A percentile compares a stretch with the other conserved stretches of the same genome.
Evolutionary conservation across 371 early-diverging fungal genomes (phyloP).

Genomic region (Mucor mucedo): DNA sequence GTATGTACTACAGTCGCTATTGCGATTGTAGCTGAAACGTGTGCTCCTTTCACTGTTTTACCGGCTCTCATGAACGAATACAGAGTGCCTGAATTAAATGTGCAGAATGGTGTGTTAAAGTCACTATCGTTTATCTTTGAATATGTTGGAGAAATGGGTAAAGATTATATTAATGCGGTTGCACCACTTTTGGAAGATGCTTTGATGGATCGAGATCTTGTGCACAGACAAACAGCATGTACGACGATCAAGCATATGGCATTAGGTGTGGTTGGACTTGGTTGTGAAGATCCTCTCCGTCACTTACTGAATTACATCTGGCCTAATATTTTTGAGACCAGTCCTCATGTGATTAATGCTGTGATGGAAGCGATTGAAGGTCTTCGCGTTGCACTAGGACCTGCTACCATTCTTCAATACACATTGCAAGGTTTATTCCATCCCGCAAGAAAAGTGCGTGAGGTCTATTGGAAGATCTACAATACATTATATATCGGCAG

Average conservation of each 20-base stretch:
- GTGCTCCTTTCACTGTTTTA: slow-evolving; percentile 96
- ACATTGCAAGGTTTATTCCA: slow-evolving; percentile 96
- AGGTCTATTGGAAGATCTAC: slow-evolving; percentile 98
- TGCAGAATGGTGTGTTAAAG: slow-evolving; percentile 98
- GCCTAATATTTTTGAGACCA: slow-evolving; percentile 98
- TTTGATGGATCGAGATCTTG: slow-evolving; percentile 95
- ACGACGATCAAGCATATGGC: slow-evolving; percentile 93
- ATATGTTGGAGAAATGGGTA: slow-evolving; percentile 97
- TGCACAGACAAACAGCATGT: slow-evolving; percentile 97
- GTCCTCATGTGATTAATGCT: slow-evolving; percentile 95
- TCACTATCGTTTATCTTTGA: slow-evolving; percentile 95
- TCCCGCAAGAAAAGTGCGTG: slow-evolving; percentile 94
- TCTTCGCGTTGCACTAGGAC: slow-evolving; percentile 88
- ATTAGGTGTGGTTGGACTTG: slow-evolving; percentile 88
- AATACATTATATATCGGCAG: slow-evolving; percentile 91
- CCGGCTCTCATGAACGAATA: slow-evolving; percentile 99
- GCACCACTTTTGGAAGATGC: slow-evolving; percentile 97
- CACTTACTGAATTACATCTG: slow-evolving; percentile 96
- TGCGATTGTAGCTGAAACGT: slow-evolving; percentile 90
- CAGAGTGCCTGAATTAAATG: slow-evolving; percentile 96
- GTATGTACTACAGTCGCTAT: slow-evolving; percentile 98
- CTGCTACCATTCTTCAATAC: slow-evolving; percentile 86
- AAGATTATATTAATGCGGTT: slow-evolving; percentile 95
- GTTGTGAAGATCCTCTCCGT: slow-evolving; percentile 91
- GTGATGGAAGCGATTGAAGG: slow-evolving; percentile 98